Evolutionary conservation across 306 rosid genomes (phyloP).

Genomic region (Inga laurina): DNA sequence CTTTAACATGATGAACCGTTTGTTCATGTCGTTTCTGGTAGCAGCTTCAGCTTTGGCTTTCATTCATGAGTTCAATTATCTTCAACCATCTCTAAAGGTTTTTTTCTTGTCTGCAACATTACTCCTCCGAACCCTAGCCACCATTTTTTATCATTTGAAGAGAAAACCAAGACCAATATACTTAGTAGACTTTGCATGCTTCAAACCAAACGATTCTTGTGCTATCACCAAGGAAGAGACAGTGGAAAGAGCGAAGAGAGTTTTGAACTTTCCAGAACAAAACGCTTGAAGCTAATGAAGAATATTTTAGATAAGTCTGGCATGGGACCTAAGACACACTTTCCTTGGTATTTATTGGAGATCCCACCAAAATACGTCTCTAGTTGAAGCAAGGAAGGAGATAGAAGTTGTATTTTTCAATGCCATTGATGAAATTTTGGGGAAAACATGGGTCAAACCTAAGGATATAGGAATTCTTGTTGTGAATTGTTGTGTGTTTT

Average conservation of each 20-base stretch:
- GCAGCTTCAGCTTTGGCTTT: neutral
- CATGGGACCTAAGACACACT: conserved; percentile 25
- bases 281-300: neutral
- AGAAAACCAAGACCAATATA: conserved; percentile 2
- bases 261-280: neutral
- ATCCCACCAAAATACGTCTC: conserved; percentile 8
- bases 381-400: conserved; percentile 21
- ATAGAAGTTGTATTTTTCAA: neutral
- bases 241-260: neutral
- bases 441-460: conserved; percentile 30
- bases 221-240: neutral
- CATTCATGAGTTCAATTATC: neutral
- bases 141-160: neutral
- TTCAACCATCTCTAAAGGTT: neutral
- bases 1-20: neutral
- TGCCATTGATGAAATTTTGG: conserved; percentile 27
- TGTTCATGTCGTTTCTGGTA: neutral
- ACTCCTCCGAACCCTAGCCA: neutral
- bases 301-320: conserved; percentile 20
- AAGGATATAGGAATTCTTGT: conserved; percentile 28
- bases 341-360: neutral
- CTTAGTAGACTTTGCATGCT: conserved; percentile 35
- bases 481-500: conserved; percentile 26
- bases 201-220: conserved; percentile 18
- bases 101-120: neutral